Evolutionary conservation across 345 rosid genomes (phyloP).

Genomic region (Salix caprea): DNA sequence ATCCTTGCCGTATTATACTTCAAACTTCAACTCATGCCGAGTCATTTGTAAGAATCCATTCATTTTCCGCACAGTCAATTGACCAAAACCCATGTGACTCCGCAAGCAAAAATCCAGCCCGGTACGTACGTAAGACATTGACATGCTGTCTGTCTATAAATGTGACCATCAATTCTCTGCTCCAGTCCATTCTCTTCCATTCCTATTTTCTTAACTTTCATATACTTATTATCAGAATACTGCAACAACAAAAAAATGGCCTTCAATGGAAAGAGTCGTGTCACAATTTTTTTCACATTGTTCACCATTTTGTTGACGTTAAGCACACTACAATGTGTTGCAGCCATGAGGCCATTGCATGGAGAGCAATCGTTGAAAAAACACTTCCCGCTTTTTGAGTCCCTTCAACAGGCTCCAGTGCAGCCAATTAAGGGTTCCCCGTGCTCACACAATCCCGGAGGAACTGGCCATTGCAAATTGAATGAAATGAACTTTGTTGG

Average conservation of each 20-base stretch:
- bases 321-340: conserved; percentile 6
- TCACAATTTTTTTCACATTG: not conserved
- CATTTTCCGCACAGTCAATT: not conserved
- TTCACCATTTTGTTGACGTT: conserved; percentile 8
- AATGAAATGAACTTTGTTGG: conserved; percentile 27
- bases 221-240: not conserved
- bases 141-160: not conserved
- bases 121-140: not conserved
- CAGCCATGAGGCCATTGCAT: conserved; percentile 22
- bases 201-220: not conserved
- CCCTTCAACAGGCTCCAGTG: conserved; percentile 20
- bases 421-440: conserved; percentile 13
- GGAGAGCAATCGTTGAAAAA: conserved; percentile 12
- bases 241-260: not conserved
- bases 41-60: not conserved
- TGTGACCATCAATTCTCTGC: not conserved
- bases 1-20: not conserved
- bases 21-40: not conserved
- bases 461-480: conserved; percentile 3
- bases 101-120: not conserved
- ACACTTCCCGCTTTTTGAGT: not conserved
- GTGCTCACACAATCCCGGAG: conserved; percentile 22
- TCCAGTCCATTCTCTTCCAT: not conserved
- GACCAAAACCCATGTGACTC: too few relatives aligned
- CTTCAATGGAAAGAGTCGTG: not conserved